phyloP scores from a whole-genome alignment of 352 stramenopile species.

The Globisporangium carolinianum region DNA sequence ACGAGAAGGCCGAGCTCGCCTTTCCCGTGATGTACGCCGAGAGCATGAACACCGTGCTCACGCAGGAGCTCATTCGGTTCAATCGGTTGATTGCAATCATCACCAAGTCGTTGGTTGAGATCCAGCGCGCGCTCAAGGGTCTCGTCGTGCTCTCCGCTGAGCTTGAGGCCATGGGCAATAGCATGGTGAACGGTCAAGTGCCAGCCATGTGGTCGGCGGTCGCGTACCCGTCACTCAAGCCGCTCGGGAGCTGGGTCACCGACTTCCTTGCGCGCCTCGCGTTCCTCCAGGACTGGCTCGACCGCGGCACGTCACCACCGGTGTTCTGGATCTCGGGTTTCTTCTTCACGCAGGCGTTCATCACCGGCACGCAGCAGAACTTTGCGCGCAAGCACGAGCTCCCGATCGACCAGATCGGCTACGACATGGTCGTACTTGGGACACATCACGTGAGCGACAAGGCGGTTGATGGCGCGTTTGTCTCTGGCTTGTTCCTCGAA shows the following conservation, averaged over 20 bases:
- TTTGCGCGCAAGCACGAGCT: constrained; percentile 88
- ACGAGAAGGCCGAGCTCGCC: constrained; percentile 84
- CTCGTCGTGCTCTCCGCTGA: constrained; percentile 91
- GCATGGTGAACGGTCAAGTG: constrained; percentile 90
- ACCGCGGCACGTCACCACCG: constrained; percentile 53
- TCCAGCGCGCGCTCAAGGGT: constrained; percentile 90
- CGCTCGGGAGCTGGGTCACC: constrained; percentile 88
- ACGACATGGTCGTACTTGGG: constrained; percentile 83
- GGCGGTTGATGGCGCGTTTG: constrained; percentile 83
- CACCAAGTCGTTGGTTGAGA: constrained; percentile 71
- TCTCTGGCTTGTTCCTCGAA: constrained; percentile 89
- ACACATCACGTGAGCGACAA: constrained; percentile 33
- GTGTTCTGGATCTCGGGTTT: constrained; percentile 94
- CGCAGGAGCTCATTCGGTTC: constrained; percentile 89
- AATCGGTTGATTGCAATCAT: constrained; percentile 83
- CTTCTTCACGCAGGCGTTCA: constrained; percentile 94
- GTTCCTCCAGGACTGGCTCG: constrained; percentile 83
- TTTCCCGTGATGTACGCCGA: constrained; percentile 81
- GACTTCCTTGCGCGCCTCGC: constrained; percentile 83
- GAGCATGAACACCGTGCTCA: constrained; percentile 88
- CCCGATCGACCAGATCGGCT: constrained; percentile 88
- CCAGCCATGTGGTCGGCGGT: constrained; percentile 74
- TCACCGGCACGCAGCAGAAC: constrained; percentile 92
- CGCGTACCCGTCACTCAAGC: constrained; percentile 91
- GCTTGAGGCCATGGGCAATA: constrained; percentile 91